Base-by-base conservation (phyloP, 768 basidiomycete genomes). In the Trichaptum fuscoviolaceum region DNA sequence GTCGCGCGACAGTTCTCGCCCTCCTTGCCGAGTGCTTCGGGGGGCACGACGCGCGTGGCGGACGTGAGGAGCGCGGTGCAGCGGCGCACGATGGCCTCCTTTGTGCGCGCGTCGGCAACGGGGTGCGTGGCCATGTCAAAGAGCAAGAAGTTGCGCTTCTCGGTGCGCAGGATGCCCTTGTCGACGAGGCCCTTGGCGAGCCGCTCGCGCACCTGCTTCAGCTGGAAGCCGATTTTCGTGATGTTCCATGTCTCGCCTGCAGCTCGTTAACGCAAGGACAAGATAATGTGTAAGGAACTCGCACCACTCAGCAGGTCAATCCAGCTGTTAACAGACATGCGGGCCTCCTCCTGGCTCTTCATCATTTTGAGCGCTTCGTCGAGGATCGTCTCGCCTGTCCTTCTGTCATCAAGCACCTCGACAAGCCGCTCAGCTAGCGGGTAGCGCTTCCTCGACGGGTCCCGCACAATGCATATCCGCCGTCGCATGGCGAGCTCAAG, bases 51-150 rank as follows among this genome's bases (percentile, higher is more conserved):
- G 26, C 92, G 83, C 4, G 95, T 96, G 2, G 89, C 87, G 1
- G 91, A 83, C 10, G 95, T 94, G 72, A 98, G 84, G 25, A 98
- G 84, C 17, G 87, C 76, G 61, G 92, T 84, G 30, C 90, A 83
- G 35, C 96, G 90, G 17, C 81, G 77, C 74, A 98, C 83, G 72
- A 99, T 85, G 66, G 84, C 82, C 74, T 95, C 95, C 75, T 99
- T 99, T 9, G 89, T 89, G 66, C 92, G 90, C 15, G 93, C 85
- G 77, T 98, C 96, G 7, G 96, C 93, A 63, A 99, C 92, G 1
- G 96, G 97, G 76, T 99, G 96, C 0, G 96, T 99, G 20, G 97
- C 96, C 96, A 99, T 99, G 80, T 99, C 96, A 79, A 99, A 99
- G 34, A 99, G 83, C 63, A 99, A 85, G 78, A 99, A 99, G 77